Evolutionary conservation across 1,284 basidiomycete genomes (phyloP), one percentile per base, ranked within the genome.

Genomic region (Pisolithus thermaeus): DNA sequence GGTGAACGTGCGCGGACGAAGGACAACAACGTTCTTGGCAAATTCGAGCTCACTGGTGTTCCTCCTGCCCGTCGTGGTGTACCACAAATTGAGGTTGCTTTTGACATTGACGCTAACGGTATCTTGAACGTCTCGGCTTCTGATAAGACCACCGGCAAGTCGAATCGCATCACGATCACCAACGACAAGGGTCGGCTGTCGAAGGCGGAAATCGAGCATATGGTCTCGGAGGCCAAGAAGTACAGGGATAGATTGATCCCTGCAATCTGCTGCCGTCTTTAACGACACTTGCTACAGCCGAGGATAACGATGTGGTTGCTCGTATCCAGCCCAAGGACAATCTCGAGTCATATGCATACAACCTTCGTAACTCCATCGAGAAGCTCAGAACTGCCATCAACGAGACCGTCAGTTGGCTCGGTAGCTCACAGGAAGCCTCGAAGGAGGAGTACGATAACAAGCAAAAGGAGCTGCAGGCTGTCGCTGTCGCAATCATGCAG

Each of bases 1-100:
- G 93, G 94, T 70, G 93, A 97, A 75, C 90, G 92, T 70, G 85
- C 92, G 44, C 75, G 95, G 69, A 97, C 93, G 64, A 95, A 95
- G 83, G 93, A 97, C 78, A 97, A 97, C 85, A 95, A 97, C 79
- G 81, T 89, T 50, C 87, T 98, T 58, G 95, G 95, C 74, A 94
- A 95, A 72, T 97, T 98, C 66, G 95, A 97, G 74, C 84, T 97
- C 46, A 87, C 83, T 54, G 72, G 90, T 56, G 9, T 30, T 30
- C 28, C 8, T 7, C 28, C 28, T 28, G 8, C 28, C 8, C 28
- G 7, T 30, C 28, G 28, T 8, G 28, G 7, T 8, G 7, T 11
- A 2, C 92, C 92, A 61, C 92, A 96, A 61, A 93, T 96, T 52
- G 93, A 96, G 72, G 93, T 96, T 52, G 86, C 87, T 22, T 96